These are phyloP conservation scores for Asterella californica DNA, from an alignment of 225 moss, liverwort and hornwort genomes.

Conservation along the genomic window DNA sequence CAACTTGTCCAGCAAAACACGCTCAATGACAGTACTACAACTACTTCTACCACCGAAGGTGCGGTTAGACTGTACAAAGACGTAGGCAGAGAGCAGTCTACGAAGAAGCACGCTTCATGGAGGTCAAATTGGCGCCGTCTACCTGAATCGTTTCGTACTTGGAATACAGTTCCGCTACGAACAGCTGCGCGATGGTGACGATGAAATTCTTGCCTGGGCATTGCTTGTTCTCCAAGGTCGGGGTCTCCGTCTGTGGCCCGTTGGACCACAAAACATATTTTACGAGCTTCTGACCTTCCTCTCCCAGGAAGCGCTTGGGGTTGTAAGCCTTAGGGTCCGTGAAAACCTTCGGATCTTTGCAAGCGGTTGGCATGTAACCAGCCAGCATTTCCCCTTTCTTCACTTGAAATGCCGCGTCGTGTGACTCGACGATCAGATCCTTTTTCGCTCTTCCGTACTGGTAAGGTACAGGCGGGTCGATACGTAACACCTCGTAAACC, in stretches of 20 bases:
- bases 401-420: slow-evolving; percentile 45
- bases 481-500: slow-evolving; percentile 50
- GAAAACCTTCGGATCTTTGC: slow-evolving; percentile 58
- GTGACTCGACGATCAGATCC: slow-evolving; percentile 44
- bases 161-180: slow-evolving; percentile 50
- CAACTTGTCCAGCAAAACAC: not conserved
- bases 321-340: slow-evolving; percentile 34
- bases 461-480: slow-evolving; percentile 45
- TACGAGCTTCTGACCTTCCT: slow-evolving; percentile 59
- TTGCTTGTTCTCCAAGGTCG: slow-evolving; percentile 48
- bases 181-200: slow-evolving; percentile 32
- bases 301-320: slow-evolving; percentile 60
- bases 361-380: slow-evolving; percentile 51
- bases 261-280: slow-evolving; percentile 70
- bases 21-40: not conserved
- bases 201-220: slow-evolving; percentile 70
- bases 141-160: slow-evolving; percentile 39
- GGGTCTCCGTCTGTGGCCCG: slow-evolving; percentile 53
- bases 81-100: not conserved
- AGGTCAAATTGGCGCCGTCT: not conserved
- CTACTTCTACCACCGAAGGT: not conserved
- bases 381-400: slow-evolving; percentile 66
- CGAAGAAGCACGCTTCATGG: slow-evolving; percentile 8
- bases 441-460: slow-evolving; percentile 50
- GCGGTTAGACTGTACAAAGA: not conserved